Base-by-base conservation (phyloP, 306 rosid genomes). In the Coriaria nepalensis region DNA sequence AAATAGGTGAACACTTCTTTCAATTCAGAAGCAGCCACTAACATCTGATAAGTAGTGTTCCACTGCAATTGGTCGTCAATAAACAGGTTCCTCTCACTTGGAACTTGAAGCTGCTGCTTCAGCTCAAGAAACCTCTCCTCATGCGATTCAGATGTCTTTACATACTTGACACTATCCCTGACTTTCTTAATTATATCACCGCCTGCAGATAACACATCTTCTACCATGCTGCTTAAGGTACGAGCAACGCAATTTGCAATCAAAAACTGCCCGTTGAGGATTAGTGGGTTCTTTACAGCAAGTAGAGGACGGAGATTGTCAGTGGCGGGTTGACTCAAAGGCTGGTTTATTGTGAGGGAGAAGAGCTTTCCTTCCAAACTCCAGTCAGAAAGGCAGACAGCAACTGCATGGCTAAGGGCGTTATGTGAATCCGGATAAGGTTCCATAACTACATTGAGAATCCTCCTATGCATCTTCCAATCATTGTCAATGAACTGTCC, bases 341-440 rank as follows among this genome's bases (percentile, higher is more conserved):
- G 45, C 59, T 67, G 79, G 59, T 69, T 78, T 37, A 66, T 66
- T 37, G 92, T 90, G 40, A 90, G 57, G 33, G 98, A 90, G 68
- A 90, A 90, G 40, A 90, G 55, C 73, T 74, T 79, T 48, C 79
- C 76, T 37, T 85, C 83, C 68, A 85, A 65, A 61, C 40, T 69
- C 98, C 98, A 90, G 59, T 90, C 95, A 62, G 86, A 72, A 68
- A 90, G 80, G 66, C 98, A 90, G 42, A 62, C 95, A 49, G 98
- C 73, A 42, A 90, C 82, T 48, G 94, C 92, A 73, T 85, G 95
- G 65, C 76, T 73, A 13, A 85, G 66, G 45, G 86, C 87, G 34
- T 74, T 39, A 47, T 80, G 81, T 2, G 94, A 90, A 66, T 90
- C 82, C 2, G 94, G 94, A 63, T 81, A 79, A 11, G 94, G 92